Evolutionary conservation across 352 stramenopile genomes (phyloP).

Genomic region (Pythium graminicola): DNA sequence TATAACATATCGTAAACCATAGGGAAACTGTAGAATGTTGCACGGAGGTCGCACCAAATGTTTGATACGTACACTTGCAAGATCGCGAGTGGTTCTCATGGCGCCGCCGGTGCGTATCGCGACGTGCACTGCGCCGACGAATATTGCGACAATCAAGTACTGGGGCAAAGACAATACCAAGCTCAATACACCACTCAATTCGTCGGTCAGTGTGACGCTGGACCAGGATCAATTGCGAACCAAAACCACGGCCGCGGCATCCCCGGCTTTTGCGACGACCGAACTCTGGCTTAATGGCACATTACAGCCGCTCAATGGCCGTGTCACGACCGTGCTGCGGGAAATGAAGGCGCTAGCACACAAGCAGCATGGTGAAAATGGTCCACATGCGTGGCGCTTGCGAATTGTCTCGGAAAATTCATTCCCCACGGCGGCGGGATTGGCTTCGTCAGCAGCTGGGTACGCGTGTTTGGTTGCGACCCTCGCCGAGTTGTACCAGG

Average conservation of each 20-base stretch:
- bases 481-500: slow-evolving; percentile 85
- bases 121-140: slow-evolving; percentile 93
- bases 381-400: slow-evolving; percentile 39
- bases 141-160: slow-evolving; percentile 99
- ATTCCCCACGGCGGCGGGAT: slow-evolving; percentile 96
- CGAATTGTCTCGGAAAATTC: slow-evolving; percentile 96
- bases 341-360: slow-evolving; percentile 53
- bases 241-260: slow-evolving; percentile 90
- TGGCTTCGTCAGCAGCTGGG: slow-evolving; percentile 96
- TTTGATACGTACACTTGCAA: too few relatives aligned
- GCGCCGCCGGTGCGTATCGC: slow-evolving; percentile 34
- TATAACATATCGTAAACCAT: neutral
- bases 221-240: slow-evolving; percentile 91
- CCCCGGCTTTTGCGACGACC: slow-evolving; percentile 69
- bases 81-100: slow-evolving; percentile 2
- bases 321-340: slow-evolving; percentile 68
- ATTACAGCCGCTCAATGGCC: slow-evolving; percentile 74
- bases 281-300: slow-evolving; percentile 96
- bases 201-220: slow-evolving; percentile 95
- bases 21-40: too few relatives aligned
- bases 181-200: slow-evolving; percentile 97
- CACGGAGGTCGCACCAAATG: too few relatives aligned
- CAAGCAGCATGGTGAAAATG: slow-evolving; percentile 15
- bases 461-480: slow-evolving; percentile 92
- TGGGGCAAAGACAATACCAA: slow-evolving; percentile 93